Percentiles rank a stretch among this genome's conserved stretches.
Conservation (phyloP, 2,329 filamentous ascomycete species). For the Alternaria panax region DNA sequence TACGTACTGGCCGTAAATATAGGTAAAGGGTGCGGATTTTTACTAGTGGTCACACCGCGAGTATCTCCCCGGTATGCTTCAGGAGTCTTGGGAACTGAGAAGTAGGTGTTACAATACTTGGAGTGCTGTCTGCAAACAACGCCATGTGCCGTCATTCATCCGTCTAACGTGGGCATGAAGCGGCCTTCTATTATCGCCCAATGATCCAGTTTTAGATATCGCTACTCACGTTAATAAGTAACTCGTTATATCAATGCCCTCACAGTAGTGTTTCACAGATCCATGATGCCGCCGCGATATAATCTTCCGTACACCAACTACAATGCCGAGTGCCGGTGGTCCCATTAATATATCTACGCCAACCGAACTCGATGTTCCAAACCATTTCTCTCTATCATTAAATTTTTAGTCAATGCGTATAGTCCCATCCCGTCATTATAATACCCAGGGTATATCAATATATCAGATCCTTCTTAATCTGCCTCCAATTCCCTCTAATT, state of each 20-base stretch:
- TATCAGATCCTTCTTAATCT: not conserved
- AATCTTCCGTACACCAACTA: not conserved
- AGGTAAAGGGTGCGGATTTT: not conserved
- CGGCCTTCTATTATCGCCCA: not conserved
- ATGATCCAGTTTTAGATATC: not conserved
- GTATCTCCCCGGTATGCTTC: not conserved
- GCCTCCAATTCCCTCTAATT: conserved; percentile 15
- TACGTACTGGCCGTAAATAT: not conserved
- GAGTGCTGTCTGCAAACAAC: not conserved
- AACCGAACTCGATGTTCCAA: not conserved
- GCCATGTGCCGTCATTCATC: not conserved
- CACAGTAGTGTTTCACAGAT: not conserved
- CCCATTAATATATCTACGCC: not conserved
- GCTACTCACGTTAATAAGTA: not conserved
- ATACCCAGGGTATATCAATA: not conserved
- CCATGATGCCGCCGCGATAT: not conserved
- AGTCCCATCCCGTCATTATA: not conserved
- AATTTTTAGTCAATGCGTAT: not conserved
- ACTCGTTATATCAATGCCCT: not conserved
- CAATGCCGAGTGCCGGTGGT: not conserved
- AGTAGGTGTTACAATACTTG: not conserved
- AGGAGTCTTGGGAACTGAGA: not conserved
- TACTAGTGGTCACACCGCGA: not conserved
- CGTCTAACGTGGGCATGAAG: not conserved
- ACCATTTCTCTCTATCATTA: not conserved